Base-by-base conservation (phyloP, 2,329 filamentous ascomycete species). In the Ustulina deusta region DNA sequence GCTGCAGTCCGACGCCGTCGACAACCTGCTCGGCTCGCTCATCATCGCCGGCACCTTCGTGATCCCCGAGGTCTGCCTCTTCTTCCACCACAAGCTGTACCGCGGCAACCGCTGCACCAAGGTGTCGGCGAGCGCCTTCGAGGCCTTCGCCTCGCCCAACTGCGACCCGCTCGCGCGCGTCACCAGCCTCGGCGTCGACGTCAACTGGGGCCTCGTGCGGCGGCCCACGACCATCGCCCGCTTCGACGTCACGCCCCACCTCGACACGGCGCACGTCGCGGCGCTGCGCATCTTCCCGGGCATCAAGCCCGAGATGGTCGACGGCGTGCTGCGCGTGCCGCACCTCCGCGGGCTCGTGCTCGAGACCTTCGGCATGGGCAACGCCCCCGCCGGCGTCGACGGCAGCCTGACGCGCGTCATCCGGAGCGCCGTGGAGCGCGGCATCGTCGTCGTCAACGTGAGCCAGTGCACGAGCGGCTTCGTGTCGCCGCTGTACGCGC, bases 351-450 rank as follows among this genome's bases (percentile, higher is more conserved):
- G 94, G 1, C 85, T 97, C 57, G 90, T 97, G 44, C 86, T 97
- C 49, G 94, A 97, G 81, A 97, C 94, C 0, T 97, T 97, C 79
- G 94, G 94, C 67, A 94, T 96, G 78, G 94, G 94, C 64, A 97
- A 97, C 80, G 92, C 94, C 11, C 94, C 94, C 2, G 91, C 91
- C 44, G 93, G 93, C 34, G 86, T 90, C 55, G 92, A 96, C 76
- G 92, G 92, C 63, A 90, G 89, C 59, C 86, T 97, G 78, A 94
- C 91, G 17, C 89, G 89, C 62, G 92, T 95, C 56, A 89, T 97
- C 74, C 86, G 88, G 20, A 87, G 89, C 49, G 94, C 93, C 25
- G 93, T 97, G 46, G 84, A 90, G 76, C 88, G 93, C 66, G 94
- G 93, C 42, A 90, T 96, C 71, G 89, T 96, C 66, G 90, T 97